Conservation (phyloP, 225 moss, liverwort and hornwort species). For the Marchantia paleacea region DNA sequence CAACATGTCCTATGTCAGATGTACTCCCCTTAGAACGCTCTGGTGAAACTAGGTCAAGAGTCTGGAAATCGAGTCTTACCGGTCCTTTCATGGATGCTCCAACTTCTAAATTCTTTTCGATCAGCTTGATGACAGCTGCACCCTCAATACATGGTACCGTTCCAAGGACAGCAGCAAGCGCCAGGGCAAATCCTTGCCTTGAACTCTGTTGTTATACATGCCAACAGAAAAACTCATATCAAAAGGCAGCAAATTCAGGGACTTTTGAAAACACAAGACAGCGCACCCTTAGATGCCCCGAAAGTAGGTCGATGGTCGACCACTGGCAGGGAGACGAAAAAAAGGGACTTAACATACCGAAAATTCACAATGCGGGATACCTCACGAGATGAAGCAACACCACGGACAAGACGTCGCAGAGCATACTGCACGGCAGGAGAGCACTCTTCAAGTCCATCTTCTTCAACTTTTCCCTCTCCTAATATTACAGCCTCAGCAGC, state of each 20-base stretch:
- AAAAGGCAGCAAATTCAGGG: neutral
- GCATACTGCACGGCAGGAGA: conserved; percentile 89
- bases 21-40: too few relatives aligned
- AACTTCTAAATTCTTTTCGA: conserved; percentile 74
- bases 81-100: conserved; percentile 85
- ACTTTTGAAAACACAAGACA: neutral
- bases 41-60: neutral
- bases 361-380: conserved; percentile 21
- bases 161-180: conserved; percentile 66
- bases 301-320: neutral
- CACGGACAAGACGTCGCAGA: conserved; percentile 85
- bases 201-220: conserved; percentile 50
- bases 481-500: conserved; percentile 50
- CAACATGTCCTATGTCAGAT: too few relatives aligned
- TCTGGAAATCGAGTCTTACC: conserved; percentile 33
- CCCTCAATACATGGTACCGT: conserved; percentile 61
- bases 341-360: neutral
- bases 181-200: conserved; percentile 86
- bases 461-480: conserved; percentile 66
- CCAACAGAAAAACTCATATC: neutral
- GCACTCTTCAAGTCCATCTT: conserved; percentile 63
- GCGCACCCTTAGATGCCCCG: neutral
- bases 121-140: conserved; percentile 61
- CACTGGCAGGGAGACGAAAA: neutral
- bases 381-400: conserved; percentile 93